phyloP scores from a whole-genome alignment of 768 basidiomycete species.

The Suillus placidus region DNA sequence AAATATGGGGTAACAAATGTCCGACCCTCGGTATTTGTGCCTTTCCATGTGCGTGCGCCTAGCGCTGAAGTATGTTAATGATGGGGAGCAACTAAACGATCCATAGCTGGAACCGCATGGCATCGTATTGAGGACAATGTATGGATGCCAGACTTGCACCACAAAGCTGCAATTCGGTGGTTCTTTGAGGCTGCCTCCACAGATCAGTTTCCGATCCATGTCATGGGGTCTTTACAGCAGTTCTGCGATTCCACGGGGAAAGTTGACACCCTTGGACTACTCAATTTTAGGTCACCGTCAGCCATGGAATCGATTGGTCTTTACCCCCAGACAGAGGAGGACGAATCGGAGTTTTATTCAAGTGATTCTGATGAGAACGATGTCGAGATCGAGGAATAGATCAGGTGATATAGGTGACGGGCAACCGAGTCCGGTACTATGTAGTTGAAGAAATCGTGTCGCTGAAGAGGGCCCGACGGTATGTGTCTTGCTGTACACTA shows the following conservation, averaged over 20 bases:
- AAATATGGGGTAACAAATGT: slow-evolving; percentile 9
- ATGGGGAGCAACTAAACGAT: neutral
- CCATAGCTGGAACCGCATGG: slow-evolving; percentile 11
- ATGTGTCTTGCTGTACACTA: neutral
- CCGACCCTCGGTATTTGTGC: slow-evolving; percentile 9
- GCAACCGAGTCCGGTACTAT: neutral
- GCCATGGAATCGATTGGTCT: neutral
- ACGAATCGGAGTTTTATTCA: neutral
- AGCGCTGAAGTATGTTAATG: neutral
- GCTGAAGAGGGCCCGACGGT: neutral
- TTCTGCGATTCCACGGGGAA: neutral
- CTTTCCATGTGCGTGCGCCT: slow-evolving; percentile 14
- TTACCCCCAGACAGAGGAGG: slow-evolving; percentile 1
- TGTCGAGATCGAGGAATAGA: slow-evolving; percentile 1
- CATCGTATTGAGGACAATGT: slow-evolving; percentile 13
- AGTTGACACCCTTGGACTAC: slow-evolving; percentile 6
- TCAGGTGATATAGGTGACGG: neutral
- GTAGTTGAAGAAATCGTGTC: neutral
- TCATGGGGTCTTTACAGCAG: neutral
- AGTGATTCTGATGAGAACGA: slow-evolving; percentile 4
- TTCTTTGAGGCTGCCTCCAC: neutral
- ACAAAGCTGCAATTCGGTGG: slow-evolving; percentile 6
- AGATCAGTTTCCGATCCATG: slow-evolving; percentile 1
- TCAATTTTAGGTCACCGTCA: neutral
- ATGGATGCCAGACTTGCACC: slow-evolving; percentile 14